phyloP scores from a whole-genome alignment of 176 grass and related monocot species.

The Triticum dicoccoides region DNA sequence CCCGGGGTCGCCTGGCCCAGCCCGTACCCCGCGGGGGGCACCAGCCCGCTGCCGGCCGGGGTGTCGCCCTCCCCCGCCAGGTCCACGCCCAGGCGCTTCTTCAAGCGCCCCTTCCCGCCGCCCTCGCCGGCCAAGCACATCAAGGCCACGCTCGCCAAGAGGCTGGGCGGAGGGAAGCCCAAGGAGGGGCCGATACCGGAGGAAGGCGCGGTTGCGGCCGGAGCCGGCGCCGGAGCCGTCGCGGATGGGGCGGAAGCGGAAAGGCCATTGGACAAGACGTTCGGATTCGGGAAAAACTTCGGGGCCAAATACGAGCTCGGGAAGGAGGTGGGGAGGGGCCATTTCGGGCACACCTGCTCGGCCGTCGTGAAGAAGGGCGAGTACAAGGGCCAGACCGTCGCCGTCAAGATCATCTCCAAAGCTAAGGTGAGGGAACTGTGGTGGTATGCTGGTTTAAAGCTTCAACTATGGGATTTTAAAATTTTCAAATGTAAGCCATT shows the following conservation, averaged over 20 bases:
- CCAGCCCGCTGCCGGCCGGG: conserved; percentile 68
- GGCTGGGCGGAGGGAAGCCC: conserved; percentile 58
- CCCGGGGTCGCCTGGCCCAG: conserved; percentile 64
- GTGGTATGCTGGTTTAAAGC: conserved; percentile 8
- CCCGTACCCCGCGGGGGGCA: conserved; percentile 51
- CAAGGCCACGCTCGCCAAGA: conserved; percentile 78
- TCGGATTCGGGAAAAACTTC: conserved; percentile 85
- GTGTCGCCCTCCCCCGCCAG: conserved; percentile 82
- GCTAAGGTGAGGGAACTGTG: conserved; percentile 63
- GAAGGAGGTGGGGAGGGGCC: conserved; percentile 96
- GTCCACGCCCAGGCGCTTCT: conserved; percentile 86
- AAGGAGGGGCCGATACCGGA: conserved; percentile 85
- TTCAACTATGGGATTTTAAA: background rate
- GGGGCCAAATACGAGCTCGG: conserved; percentile 93
- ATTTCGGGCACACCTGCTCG: conserved; percentile 95
- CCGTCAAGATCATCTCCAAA: conserved; percentile 97
- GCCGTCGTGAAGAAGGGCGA: conserved; percentile 87
- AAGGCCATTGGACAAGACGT: conserved; percentile 84
- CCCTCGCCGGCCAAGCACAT: conserved; percentile 95
- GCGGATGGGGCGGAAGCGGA: conserved; percentile 59
- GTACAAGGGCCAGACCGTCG: conserved; percentile 73
- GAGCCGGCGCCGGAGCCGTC: background rate
- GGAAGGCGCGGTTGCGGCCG: conserved; percentile 40
- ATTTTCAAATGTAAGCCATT: conserved; percentile 21
- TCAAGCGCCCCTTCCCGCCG: conserved; percentile 90